phyloP scores from a whole-genome alignment of 1,139 yeast genomes.

The Debaryomyces sp. region DNA sequence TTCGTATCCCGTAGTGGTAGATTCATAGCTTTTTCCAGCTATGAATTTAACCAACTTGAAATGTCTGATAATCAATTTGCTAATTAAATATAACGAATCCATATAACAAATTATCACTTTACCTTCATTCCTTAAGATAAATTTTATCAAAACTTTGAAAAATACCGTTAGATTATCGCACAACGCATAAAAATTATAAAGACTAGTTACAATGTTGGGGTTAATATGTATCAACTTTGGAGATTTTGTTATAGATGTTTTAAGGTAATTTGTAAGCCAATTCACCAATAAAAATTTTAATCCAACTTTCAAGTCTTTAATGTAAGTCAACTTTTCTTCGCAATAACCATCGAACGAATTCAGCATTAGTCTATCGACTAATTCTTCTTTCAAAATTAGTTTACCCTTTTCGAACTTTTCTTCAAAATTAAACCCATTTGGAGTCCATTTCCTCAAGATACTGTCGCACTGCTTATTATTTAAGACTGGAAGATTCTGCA shows the following conservation, averaged over 20 bases:
- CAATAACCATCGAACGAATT: slow-evolving; percentile 15
- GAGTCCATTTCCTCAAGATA: slow-evolving; percentile 46
- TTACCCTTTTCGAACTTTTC: slow-evolving; percentile 35
- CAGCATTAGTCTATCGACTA: slow-evolving; percentile 29
- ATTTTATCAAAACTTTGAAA: slow-evolving; percentile 41
- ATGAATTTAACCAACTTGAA: slow-evolving; percentile 41
- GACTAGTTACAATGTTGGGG: slow-evolving; percentile 32
- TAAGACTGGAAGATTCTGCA: slow-evolving; percentile 56
- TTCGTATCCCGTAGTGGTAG: slow-evolving; percentile 36
- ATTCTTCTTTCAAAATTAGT: slow-evolving; percentile 22
- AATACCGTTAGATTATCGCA: slow-evolving; percentile 45
- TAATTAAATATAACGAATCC: slow-evolving; percentile 42
- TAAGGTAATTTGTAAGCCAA: slow-evolving; percentile 46
- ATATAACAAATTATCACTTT: slow-evolving; percentile 44
- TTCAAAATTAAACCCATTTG: slow-evolving; percentile 35
- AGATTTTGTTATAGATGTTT: slow-evolving; percentile 30
- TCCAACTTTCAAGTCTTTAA: slow-evolving; percentile 38
- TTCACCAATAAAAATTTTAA: slow-evolving; percentile 45
- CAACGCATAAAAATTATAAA: slow-evolving; percentile 36
- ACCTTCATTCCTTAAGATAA: slow-evolving; percentile 43
- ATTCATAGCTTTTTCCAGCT: slow-evolving; percentile 28
- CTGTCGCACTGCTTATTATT: slow-evolving; percentile 55
- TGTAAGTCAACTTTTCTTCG: slow-evolving; percentile 17
- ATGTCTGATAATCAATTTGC: slow-evolving; percentile 38
- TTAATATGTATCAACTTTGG: slow-evolving; percentile 42